Percentiles rank a stretch among this genome's conserved stretches.
Conservation (phyloP, 208 protist genomes). For the Leishmania turanica region DNA sequence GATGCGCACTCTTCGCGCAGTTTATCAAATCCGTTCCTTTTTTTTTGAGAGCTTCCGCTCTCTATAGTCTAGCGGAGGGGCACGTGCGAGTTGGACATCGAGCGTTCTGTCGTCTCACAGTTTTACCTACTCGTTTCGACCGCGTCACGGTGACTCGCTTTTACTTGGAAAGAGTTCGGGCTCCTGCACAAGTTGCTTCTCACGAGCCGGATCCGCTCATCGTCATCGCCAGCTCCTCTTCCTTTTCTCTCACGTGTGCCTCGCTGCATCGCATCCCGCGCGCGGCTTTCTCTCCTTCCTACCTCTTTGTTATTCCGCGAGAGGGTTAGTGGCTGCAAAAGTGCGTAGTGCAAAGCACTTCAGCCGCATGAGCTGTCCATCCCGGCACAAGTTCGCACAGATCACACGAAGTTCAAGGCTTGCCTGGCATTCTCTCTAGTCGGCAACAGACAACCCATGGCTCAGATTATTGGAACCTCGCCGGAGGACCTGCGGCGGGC, state of each 20-base stretch:
- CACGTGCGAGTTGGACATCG: neutral
- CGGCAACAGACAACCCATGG: constrained; percentile 25
- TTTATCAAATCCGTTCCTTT: neutral
- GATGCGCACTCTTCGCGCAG: neutral
- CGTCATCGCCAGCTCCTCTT: neutral
- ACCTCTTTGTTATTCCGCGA: neutral
- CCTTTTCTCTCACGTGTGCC: neutral
- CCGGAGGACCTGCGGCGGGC: constrained; percentile 47
- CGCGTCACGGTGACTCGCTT: neutral
- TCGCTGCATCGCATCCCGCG: neutral
- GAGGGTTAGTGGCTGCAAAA: neutral
- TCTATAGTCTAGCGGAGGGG: neutral
- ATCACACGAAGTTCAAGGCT: neutral
- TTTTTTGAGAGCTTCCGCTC: neutral
- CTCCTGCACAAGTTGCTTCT: neutral
- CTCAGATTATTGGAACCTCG: constrained; percentile 53
- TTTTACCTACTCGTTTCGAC: neutral
- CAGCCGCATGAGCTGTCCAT: neutral
- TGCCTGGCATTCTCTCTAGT: neutral
- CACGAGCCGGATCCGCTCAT: neutral
- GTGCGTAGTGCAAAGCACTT: neutral
- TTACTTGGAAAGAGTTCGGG: neutral
- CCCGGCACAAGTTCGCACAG: neutral
- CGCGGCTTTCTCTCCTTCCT: neutral
- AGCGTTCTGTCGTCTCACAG: neutral